These are phyloP conservation scores for Liriodendron chinense DNA, from an alignment of 164 flowering plant genomes.

Conservation along the genomic window DNA sequence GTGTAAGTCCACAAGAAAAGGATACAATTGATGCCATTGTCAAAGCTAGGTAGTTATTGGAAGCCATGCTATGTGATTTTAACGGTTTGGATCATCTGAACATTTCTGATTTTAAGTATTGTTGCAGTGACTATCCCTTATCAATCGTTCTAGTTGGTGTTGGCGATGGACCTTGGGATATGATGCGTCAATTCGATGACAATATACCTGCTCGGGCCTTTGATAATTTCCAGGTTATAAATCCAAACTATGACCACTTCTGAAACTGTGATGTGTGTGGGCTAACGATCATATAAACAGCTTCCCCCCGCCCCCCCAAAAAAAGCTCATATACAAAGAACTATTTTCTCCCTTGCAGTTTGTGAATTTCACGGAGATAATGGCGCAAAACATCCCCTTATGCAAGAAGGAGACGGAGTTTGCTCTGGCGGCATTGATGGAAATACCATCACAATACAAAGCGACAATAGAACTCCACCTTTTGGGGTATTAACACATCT, in stretches of 20 bases:
- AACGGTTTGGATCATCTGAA: not conserved
- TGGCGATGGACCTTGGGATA: constrained; percentile 65
- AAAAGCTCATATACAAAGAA: not conserved
- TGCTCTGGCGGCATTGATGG: constrained; percentile 87
- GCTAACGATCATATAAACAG: too few relatives aligned
- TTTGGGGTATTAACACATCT: constrained; percentile 53
- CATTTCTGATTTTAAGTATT: not conserved
- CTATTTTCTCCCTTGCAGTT: constrained; percentile 36
- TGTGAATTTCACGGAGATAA: constrained; percentile 88
- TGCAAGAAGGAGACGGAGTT: constrained; percentile 78
- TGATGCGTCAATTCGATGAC: constrained; percentile 51
- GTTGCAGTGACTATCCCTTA: constrained; percentile 39
- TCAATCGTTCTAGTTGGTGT: constrained; percentile 61
- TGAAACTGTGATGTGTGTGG: too few relatives aligned
- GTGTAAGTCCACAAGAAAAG: constrained; percentile 44
- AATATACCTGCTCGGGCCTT: constrained; percentile 50
- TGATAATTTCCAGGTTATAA: constrained; percentile 52
- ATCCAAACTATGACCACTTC: not conserved
- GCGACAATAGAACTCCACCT: constrained; percentile 72
- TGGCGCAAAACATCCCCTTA: constrained; percentile 49
- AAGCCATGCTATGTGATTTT: not conserved
- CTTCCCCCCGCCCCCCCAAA: too few relatives aligned
- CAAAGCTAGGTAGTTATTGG: constrained; percentile 38
- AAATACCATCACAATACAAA: constrained; percentile 84
- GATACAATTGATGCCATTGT: constrained; percentile 50